Base-by-base conservation (phyloP, 1,139 yeast species). In the Sugiyamaella paludigena region DNA sequence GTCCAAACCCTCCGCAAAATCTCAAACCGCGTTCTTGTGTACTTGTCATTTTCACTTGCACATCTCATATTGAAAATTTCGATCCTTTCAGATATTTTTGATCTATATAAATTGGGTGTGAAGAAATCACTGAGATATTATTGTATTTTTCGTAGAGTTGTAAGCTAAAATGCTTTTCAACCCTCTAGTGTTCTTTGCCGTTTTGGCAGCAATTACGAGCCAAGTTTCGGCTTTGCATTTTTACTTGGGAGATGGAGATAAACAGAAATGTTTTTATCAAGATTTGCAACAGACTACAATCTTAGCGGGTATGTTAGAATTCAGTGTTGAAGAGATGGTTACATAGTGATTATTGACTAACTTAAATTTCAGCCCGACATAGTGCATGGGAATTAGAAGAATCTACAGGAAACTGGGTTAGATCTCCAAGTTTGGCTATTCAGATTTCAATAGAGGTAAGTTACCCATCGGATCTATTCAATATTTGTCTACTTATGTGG, bases 231-330 rank as follows among this genome's bases (percentile, higher is more conserved):
- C 70, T 1, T 71, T 66, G 68, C 76, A 80, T 60, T 81, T 79
- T 62, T 83, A 81, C 59, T 64, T 78, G 15, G 77, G 77, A 36
- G 81, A 82, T 24, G 82, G 82, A 34, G 79, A 73, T 49, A 63
- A 64, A 49, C 76, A 80, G 49, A 75, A 74, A 60, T 85, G 94
- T 64, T 84, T 85, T 67, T 76, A 75, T 62, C 79, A 81, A 59
- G 91, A 84, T 58, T 69, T 85, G 44, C 74, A 80, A 13, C 72
- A 75, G 56, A 85, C 78, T 36, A 75, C 84, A 10, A 66, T 84
- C 37, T 71, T 85, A 28, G 77, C 79, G 40, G 87, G 86, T 48
- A 56, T 16, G 68, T 55, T 12, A 19, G 29, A 24, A 16, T 31
- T 38, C 24, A 7, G 1, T 26, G n/a, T n/a, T n/a, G 15, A 28